A percentile compares a stretch with the other conserved stretches of the same genome.
These are phyloP conservation scores for Penicillium sp. DNA, from an alignment of 2,329 filamentous ascomycete genomes.

Conservation along the genomic window DNA sequence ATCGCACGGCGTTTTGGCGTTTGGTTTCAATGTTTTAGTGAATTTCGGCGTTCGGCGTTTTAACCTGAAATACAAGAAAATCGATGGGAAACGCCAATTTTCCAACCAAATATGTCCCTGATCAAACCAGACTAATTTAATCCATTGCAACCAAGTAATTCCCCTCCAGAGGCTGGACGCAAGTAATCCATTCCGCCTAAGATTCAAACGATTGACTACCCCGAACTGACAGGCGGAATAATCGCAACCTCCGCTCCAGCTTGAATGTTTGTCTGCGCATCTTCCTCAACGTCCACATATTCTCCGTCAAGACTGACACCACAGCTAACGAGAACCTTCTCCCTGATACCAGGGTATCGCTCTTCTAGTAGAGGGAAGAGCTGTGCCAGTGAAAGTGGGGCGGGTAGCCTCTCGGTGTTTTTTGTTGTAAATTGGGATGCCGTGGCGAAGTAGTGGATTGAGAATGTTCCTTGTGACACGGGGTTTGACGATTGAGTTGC, in stretches of 20 bases:
- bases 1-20: not conserved
- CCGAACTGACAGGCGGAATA: constrained; percentile 51
- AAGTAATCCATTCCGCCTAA: not conserved
- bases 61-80: not conserved
- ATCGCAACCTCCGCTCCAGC: constrained; percentile 46
- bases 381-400: constrained; percentile 39
- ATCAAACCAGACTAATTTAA: not conserved
- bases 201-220: constrained; percentile 26
- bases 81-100: not conserved
- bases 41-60: not conserved
- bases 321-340: constrained; percentile 41
- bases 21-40: not conserved
- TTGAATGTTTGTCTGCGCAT: constrained; percentile 30
- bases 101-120: not conserved
- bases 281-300: constrained; percentile 43
- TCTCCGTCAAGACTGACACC: constrained; percentile 45
- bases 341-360: constrained; percentile 42
- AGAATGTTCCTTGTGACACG: constrained; percentile 30
- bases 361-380: constrained; percentile 42
- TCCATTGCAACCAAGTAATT: not conserved
- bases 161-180: too few relatives aligned
- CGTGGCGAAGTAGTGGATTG: constrained; percentile 49
- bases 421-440: constrained; percentile 44
- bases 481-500: not conserved
- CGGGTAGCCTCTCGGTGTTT: constrained; percentile 41